A percentile compares a stretch with the other conserved stretches of the same genome.
phyloP scores from a whole-genome alignment of 2,329 filamentous ascomycete species.

The Monilinia fructigena region DNA sequence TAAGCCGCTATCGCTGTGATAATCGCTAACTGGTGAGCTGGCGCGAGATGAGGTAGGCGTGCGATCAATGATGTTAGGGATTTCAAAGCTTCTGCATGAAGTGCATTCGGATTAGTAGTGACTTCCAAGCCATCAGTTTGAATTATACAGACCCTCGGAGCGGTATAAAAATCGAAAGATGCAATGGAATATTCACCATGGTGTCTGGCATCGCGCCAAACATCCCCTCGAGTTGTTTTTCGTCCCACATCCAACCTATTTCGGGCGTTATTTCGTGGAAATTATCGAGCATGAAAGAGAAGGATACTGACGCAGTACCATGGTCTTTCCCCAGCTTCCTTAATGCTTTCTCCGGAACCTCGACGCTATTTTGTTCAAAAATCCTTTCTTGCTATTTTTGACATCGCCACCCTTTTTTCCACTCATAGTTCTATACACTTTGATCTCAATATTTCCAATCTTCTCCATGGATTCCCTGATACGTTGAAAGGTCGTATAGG shows the following conservation, averaged over 20 bases:
- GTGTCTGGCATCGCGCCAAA: not conserved
- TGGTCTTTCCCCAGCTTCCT: conserved; percentile 29
- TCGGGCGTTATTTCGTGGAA: not conserved
- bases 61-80: not conserved
- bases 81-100: not conserved
- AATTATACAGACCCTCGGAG: conserved; percentile 5
- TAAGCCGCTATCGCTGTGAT: not conserved
- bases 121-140: not conserved
- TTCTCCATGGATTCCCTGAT: conserved; percentile 15
- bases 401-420: conserved; percentile 22
- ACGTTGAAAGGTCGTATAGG: not conserved
- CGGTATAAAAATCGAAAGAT: conserved; percentile 16
- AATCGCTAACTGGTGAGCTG: not conserved
- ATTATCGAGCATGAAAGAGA: not conserved
- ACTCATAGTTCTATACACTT: conserved; percentile 23
- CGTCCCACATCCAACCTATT: not conserved
- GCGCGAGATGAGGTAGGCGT: not conserved
- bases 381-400: not conserved
- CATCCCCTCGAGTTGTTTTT: conserved; percentile 3
- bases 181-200: not conserved
- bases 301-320: conserved; percentile 26
- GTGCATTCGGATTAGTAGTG: not conserved
- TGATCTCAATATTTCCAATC: conserved; percentile 27
- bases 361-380: not conserved
- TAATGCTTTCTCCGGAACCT: conserved; percentile 31